These are phyloP conservation scores for Eucalyptus grandis DNA, from an alignment of 345 rosid species.

Conservation along the genomic window DNA sequence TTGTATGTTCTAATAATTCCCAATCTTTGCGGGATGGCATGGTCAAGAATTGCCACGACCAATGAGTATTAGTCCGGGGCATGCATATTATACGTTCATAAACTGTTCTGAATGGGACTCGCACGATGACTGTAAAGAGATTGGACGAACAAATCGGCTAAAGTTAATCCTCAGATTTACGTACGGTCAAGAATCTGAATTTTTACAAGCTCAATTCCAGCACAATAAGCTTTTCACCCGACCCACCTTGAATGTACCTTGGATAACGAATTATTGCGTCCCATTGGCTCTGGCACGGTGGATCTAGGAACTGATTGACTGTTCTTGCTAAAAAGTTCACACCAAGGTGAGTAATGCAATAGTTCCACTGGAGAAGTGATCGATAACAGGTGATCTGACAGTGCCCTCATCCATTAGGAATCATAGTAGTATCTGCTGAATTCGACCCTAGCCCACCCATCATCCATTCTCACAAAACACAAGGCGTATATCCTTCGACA, in stretches of 20 bases:
- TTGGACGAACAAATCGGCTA: neutral
- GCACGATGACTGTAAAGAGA: neutral
- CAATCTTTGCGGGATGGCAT: neutral
- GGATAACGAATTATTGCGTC: neutral
- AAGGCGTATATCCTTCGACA: neutral
- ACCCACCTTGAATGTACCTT: neutral
- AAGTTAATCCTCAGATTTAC: neutral
- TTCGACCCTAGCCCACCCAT: neutral
- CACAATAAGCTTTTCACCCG: neutral
- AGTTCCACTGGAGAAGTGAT: too few relatives aligned
- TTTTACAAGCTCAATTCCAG: neutral
- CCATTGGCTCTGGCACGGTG: neutral
- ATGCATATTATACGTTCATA: neutral
- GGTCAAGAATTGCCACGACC: neutral
- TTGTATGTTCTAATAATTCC: neutral
- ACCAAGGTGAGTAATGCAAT: too few relatives aligned
- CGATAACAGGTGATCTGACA: neutral
- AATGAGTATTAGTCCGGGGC: neutral
- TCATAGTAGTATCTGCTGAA: neutral
- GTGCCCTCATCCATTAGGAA: neutral
- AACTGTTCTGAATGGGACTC: neutral
- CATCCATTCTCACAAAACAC: neutral
- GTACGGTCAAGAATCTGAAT: neutral
- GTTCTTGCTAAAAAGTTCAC: neutral
- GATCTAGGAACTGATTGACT: neutral